Evolutionary conservation across 177 flowering plant species (phyloP).

Genomic region (Telopea speciosissima): DNA sequence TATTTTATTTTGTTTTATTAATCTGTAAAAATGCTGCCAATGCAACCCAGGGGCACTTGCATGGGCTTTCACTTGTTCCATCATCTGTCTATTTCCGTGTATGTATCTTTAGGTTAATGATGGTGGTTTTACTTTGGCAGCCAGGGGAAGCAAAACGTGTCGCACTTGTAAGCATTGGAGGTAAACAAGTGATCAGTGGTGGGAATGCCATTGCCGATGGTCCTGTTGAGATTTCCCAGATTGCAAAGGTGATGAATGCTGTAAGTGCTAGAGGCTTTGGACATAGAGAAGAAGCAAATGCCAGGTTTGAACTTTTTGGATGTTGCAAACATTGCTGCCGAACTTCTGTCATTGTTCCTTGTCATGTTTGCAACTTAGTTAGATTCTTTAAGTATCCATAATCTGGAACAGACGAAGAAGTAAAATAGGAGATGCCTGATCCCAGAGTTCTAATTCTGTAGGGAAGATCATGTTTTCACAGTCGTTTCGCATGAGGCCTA

Average conservation of each 20-base stretch:
- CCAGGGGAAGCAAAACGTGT: slow-evolving; percentile 84
- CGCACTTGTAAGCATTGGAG: slow-evolving; percentile 70
- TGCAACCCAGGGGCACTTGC: not conserved
- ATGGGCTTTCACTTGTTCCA: not conserved
- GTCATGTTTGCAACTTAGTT: not conserved
- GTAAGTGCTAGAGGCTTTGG: slow-evolving; percentile 32
- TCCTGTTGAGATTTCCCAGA: slow-evolving; percentile 37
- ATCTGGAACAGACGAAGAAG: not conserved
- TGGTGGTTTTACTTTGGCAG: slow-evolving; percentile 28
- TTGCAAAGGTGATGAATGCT: slow-evolving; percentile 38
- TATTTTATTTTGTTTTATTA: not conserved
- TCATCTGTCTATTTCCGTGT: not conserved
- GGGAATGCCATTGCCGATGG: slow-evolving; percentile 85
- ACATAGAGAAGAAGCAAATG: slow-evolving; percentile 41
- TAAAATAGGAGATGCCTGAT: not conserved
- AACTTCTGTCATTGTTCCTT: slow-evolving; percentile 2
- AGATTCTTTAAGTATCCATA: not conserved
- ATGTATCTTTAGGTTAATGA: not conserved
- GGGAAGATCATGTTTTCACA: slow-evolving; percentile 47
- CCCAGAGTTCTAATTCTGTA: slow-evolving; percentile 33
- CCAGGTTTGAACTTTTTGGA: slow-evolving; percentile 39
- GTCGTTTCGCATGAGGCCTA: slow-evolving; percentile 62
- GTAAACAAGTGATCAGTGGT: slow-evolving; percentile 66
- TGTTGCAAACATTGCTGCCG: not conserved
- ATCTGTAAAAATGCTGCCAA: not conserved